Evolutionary conservation across 208 protist genomes (phyloP).

Genomic region (Acanthamoeba divionensis): DNA sequence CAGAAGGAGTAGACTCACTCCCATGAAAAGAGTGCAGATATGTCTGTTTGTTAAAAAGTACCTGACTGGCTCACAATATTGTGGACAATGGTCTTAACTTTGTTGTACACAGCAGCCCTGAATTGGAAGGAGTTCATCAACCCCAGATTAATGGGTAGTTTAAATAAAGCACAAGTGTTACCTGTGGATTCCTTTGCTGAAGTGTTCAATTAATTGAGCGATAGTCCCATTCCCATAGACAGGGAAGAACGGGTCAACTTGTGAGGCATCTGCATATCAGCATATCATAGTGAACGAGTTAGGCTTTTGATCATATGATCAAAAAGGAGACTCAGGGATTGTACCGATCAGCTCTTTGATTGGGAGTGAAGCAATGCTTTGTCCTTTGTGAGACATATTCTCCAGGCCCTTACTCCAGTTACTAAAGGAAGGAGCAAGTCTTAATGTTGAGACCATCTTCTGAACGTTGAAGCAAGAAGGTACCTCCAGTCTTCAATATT

Average conservation of each 20-base stretch:
- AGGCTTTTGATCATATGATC: too few relatives aligned
- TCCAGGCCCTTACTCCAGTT: too few relatives aligned
- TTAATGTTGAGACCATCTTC: too few relatives aligned
- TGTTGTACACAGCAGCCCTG: background rate
- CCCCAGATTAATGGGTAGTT: background rate
- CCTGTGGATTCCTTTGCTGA: background rate
- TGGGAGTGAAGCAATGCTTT: too few relatives aligned
- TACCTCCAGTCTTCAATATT: too few relatives aligned
- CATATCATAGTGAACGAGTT: too few relatives aligned
- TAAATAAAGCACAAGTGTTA: background rate
- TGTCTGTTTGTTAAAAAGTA: background rate
- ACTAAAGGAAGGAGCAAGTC: too few relatives aligned
- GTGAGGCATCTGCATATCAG: background rate
- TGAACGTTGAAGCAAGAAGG: too few relatives aligned
- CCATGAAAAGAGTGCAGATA: background rate
- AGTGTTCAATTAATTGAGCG: background rate
- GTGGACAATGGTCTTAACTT: background rate
- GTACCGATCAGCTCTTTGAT: too few relatives aligned
- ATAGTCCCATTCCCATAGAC: background rate
- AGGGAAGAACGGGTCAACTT: background rate
- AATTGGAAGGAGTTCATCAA: background rate
- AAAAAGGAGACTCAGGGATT: too few relatives aligned
- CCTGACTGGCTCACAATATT: slow-evolving; percentile 22
- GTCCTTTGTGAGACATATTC: too few relatives aligned
- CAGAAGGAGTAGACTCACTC: background rate